Conservation (phyloP, 441 rosid species). For the Populus hybrid region DNA sequence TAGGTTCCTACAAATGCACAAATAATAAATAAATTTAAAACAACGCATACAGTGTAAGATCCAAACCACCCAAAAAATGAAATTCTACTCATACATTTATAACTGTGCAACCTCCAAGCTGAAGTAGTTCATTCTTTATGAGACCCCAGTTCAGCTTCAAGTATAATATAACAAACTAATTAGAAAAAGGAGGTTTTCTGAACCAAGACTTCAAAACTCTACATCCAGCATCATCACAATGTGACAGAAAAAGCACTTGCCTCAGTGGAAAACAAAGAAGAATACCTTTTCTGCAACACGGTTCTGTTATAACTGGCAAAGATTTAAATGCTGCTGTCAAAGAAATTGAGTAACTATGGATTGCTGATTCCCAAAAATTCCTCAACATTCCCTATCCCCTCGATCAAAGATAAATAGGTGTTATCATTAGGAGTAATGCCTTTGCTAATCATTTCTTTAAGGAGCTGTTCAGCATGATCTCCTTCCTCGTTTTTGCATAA, state of each 20-base stretch:
- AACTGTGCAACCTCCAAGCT: background rate
- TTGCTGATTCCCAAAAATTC: conserved; percentile 12
- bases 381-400: conserved; percentile 47
- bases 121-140: background rate
- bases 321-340: background rate
- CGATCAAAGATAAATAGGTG: conserved; percentile 65
- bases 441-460: conserved; percentile 74
- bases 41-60: background rate
- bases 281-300: background rate
- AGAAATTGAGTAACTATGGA: conserved; percentile 15
- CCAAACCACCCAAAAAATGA: background rate
- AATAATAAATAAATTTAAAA: background rate
- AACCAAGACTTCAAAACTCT: background rate
- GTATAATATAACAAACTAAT: background rate
- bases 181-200: background rate
- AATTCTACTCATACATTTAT: background rate
- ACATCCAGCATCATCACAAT: background rate
- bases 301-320: background rate
- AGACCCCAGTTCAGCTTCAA: background rate
- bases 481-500: conserved; percentile 74
- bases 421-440: conserved; percentile 83
- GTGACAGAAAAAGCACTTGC: background rate
- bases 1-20: background rate
- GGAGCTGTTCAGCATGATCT: conserved; percentile 63
- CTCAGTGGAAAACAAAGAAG: background rate